Evolutionary conservation across 192 early-diverging fungal genomes (phyloP), one percentile per base, ranked within the genome.

Genomic region (Coemansia biformis): DNA sequence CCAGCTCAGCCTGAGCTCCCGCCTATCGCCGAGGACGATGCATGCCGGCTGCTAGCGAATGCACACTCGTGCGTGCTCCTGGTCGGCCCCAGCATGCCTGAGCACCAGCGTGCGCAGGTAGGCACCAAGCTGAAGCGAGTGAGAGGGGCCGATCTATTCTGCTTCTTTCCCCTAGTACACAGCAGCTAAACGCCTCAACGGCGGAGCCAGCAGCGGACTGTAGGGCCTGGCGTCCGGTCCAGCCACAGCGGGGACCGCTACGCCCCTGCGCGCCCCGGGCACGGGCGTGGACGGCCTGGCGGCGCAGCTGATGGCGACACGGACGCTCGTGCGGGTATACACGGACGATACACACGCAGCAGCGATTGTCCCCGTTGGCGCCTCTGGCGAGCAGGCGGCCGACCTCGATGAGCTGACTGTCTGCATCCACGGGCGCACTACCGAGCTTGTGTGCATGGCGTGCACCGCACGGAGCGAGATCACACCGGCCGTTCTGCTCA

Each of bases 401-500:
- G 54, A 28, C n/a, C 8, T 72, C 14, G 62, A 72, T 14, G 43
- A 48, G 23, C 34, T 49, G 22, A 43, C 48, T 15, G 46, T 65
- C 12, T 35, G 55, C 31, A 50, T 66, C 3, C 51, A 46, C 17
- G 68, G 68, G 4, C 22, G 57, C 15, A 47, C 52, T 8, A 34
- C 44, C 29, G 43, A 57, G 15, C 43, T 60, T 48, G 39, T 50
- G n/a, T 72, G 68, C 33, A 50, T 16, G 24, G 46, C 35, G 10
- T 72, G 68, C 28, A 60, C 56, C 10, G 52, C 62, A 6, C 51
- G 43, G 34, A 60, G 46, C 42, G 35, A 37, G 31, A 52, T 72
- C 14, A 64, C 68, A 0, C 68, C 64, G 37, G 68, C 68, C 8
- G 57, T 60, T n/a, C 31, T 72, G 13, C 60, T 65, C 30, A 60